Evolutionary conservation across 352 stramenopile genomes (phyloP), one percentile per base, ranked within the genome.

Genomic region (Globisporangium nunn): DNA sequence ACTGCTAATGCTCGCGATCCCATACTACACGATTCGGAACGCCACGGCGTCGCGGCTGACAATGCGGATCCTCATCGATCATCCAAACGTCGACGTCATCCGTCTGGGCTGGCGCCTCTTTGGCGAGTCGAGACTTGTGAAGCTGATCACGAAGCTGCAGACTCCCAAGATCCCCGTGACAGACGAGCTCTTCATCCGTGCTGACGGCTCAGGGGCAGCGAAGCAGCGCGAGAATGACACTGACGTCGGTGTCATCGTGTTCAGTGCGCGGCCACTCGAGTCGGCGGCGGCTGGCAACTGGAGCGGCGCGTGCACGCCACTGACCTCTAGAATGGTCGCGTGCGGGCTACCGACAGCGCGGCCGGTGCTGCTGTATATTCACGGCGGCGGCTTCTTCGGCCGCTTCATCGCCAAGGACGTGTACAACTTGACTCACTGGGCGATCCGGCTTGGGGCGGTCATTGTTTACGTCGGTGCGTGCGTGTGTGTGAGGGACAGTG

Each of bases 331-430:
- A 39, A 91, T 95, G 81, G 76, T 89, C 28, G 66, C 67, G 2
- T 88, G 81, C 28, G 85, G 85, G 0, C 70, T 95, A 30, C 85
- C 85, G 0, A 75, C 73, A 2, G 67, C 75, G 8, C 70, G 78
- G 0, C 85, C 82, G 0, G 86, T 95, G 48, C 67, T 96, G 0
- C 62, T 96, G 11, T 96, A 96, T 53, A 85, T 95, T 37, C 87
- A 96, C 46, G 87, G 87, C 23, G 87, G 87, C 11, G 87, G 85
- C 2, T 96, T 93, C 58, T 93, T 96, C 45, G 85, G 81, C 0
- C 76, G 82, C n/a, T 94, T 93, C 61, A 87, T 95, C 55, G 85
- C 82, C 10, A 91, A 91, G 52, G 86, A 95, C 57, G 83, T 85
- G 8, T 73, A 87, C 48, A 91, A 87, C 44, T 50, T 94, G 54